Evolutionary conservation across 2,329 filamentous ascomycete species (phyloP).

Genomic region (Penicillium sp.): DNA sequence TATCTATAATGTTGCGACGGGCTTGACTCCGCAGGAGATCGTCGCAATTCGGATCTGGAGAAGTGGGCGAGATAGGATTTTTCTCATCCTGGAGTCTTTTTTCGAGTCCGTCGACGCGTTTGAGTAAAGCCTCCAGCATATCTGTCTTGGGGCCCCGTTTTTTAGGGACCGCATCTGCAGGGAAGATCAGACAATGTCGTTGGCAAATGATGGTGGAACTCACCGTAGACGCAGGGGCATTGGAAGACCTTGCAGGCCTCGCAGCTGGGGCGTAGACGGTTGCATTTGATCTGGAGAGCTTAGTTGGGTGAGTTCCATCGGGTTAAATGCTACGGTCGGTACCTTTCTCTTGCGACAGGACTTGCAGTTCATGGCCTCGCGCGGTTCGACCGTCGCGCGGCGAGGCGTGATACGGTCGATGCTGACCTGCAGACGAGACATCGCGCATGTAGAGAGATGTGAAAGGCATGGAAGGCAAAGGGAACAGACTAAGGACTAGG

Average conservation of each 20-base stretch:
- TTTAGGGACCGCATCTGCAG: conserved; percentile 74
- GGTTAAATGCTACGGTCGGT: too few relatives aligned
- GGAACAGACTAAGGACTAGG: background rate
- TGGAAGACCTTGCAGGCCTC: conserved; percentile 88
- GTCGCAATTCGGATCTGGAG: conserved; percentile 33
- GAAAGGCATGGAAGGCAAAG: background rate
- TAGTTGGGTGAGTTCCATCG: conserved; percentile 4
- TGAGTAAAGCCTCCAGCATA: conserved; percentile 76
- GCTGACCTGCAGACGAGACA: conserved; percentile 72
- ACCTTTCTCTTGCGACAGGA: conserved; percentile 90
- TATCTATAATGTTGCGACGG: conserved; percentile 21
- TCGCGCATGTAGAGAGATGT: conserved; percentile 30
- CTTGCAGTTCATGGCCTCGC: conserved; percentile 94
- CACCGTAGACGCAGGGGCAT: conserved; percentile 83
- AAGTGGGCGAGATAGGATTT: conserved; percentile 40
- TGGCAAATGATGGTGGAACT: conserved; percentile 25
- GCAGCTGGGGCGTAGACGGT: conserved; percentile 75
- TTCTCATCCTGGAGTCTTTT: conserved; percentile 70
- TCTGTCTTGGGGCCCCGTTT: conserved; percentile 88
- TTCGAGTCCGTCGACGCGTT: conserved; percentile 79
- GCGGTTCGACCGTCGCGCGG: conserved; percentile 67
- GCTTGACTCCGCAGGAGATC: conserved; percentile 13
- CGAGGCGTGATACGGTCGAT: conserved; percentile 73
- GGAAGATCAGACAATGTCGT: conserved; percentile 33
- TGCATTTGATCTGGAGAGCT: conserved; percentile 74